Percentiles rank a stretch among this genome's conserved stretches.
phyloP scores from a whole-genome alignment of 169 alveolate species.

The Plasmodium fragile region DNA sequence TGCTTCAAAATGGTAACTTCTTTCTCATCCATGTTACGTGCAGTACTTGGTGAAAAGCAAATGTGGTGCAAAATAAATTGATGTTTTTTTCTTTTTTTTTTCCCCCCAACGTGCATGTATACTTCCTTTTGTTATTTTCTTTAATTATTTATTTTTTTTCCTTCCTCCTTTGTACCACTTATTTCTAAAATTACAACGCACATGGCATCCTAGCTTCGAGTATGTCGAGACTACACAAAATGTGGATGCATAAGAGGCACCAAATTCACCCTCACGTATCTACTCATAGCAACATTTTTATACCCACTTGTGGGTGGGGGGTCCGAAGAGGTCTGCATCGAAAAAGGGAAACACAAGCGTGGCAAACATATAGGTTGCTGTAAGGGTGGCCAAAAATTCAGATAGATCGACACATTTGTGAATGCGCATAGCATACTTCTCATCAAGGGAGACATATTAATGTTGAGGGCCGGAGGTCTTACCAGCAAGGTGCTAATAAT shows the following conservation, averaged over 20 bases:
- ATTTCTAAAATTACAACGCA: neutral
- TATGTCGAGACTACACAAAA: neutral
- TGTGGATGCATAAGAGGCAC: neutral
- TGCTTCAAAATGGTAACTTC: neutral
- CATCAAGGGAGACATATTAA: slow-evolving; percentile 1
- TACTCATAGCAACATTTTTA: neutral
- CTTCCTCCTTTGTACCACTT: neutral
- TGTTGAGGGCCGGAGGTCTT: slow-evolving; percentile 10
- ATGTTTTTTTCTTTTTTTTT: neutral
- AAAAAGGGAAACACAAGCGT: neutral
- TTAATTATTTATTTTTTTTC: neutral
- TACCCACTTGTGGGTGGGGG: neutral
- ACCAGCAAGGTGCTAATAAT: slow-evolving; percentile 1
- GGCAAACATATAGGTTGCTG: neutral
- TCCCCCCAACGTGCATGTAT: neutral
- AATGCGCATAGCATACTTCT: neutral
- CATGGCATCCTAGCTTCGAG: neutral
- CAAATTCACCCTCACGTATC: neutral
- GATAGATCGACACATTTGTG: neutral
- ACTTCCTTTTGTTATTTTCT: neutral
- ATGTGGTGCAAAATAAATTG: neutral
- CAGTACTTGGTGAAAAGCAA: neutral
- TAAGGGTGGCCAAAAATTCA: neutral
- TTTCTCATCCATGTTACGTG: neutral
- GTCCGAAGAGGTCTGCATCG: neutral